A percentile compares a stretch with the other conserved stretches of the same genome.
phyloP scores from a whole-genome alignment of 805 yeast species.

The Candida sphagnicola region DNA sequence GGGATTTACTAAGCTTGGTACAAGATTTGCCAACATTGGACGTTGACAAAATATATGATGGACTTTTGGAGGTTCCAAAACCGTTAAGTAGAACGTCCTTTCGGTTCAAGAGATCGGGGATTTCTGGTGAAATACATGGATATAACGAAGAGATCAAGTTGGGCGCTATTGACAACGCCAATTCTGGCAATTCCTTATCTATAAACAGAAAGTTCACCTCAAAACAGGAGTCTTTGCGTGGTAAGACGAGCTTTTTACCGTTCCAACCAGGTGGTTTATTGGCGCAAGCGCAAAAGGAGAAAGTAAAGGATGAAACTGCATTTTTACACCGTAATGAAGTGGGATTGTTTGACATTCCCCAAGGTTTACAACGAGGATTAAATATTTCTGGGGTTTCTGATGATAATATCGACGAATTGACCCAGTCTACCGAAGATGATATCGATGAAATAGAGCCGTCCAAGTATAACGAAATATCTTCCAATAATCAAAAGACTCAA shows the following conservation, averaged over 20 bases:
- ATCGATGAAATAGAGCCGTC: slow-evolving; percentile 1
- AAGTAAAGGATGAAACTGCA: slow-evolving; percentile 27
- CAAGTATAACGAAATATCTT: neutral
- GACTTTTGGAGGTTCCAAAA: slow-evolving; percentile 56
- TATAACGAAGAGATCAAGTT: slow-evolving; percentile 52
- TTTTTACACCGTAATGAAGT: slow-evolving; percentile 57
- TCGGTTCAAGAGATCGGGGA: slow-evolving; percentile 69
- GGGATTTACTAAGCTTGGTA: slow-evolving; percentile 68
- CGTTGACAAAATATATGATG: slow-evolving; percentile 27
- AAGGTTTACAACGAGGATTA: slow-evolving; percentile 77
- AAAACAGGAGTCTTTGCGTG: slow-evolving; percentile 58
- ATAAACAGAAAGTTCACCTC: slow-evolving; percentile 64
- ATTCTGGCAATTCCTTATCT: slow-evolving; percentile 69
- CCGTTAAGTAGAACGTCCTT: slow-evolving; percentile 60
- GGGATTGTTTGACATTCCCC: slow-evolving; percentile 82
- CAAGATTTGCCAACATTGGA: slow-evolving; percentile 52
- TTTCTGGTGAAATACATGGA: slow-evolving; percentile 62
- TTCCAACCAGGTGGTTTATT: slow-evolving; percentile 86
- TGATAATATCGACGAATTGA: slow-evolving; percentile 11
- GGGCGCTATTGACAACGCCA: slow-evolving; percentile 48
- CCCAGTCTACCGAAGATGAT: slow-evolving; percentile 11
- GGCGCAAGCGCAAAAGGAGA: slow-evolving; percentile 15
- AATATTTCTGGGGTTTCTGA: slow-evolving; percentile 13
- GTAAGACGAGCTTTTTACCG: slow-evolving; percentile 74
- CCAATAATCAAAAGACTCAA: neutral